Evolutionary conservation across 2,329 filamentous ascomycete species (phyloP), one percentile per base, ranked within the genome.

Genomic region (Aureobasidium lini): DNA sequence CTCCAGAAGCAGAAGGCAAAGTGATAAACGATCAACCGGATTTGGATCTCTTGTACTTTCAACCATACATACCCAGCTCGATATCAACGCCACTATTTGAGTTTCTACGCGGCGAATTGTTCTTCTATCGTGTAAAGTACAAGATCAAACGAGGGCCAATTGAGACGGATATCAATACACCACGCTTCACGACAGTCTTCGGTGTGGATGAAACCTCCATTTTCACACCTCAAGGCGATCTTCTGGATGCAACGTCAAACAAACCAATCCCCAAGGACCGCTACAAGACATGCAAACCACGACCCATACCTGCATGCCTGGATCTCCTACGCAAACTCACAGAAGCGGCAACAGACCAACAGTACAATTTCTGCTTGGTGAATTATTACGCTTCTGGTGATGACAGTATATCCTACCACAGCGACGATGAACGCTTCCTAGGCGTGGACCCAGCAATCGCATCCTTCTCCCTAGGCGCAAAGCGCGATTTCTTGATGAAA

Each of bases 341-440:
- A 1, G 87, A 93, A 71, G 77, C 79, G 4, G 81, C 83, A 0
- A 89, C 86, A 0, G 80, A 79, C n/a, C 82, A 82, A 66, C 79
- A 68, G 1, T 93, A 87, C 73, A 93, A 93, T 69, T 90, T 92
- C 69, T 88, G 85, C 61, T 79, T 93, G 1, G 87, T 93, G 4
- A 93, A 93, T 68, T 93, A 93, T 74, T 93, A 93, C 68, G 85
- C 86, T n/a, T 82, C 81, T 3, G 88, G 89, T 0, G 76, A 83
- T 6, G 88, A 93, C 70, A 89, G 86, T 64, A 93, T 93, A 50
- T 82, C 85, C 10, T 93, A 87, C 67, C 88, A 93, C 71, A 88
- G 85, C 50, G 89, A 93, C 65, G 88, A 93, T 67, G 89, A 93
- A 75, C 78, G 82, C 6, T 94, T 93, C 65, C 79, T 93, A 0